Evolutionary conservation across 2,329 filamentous ascomycete species (phyloP).

Genomic region (Keithomyces neogunnii): DNA sequence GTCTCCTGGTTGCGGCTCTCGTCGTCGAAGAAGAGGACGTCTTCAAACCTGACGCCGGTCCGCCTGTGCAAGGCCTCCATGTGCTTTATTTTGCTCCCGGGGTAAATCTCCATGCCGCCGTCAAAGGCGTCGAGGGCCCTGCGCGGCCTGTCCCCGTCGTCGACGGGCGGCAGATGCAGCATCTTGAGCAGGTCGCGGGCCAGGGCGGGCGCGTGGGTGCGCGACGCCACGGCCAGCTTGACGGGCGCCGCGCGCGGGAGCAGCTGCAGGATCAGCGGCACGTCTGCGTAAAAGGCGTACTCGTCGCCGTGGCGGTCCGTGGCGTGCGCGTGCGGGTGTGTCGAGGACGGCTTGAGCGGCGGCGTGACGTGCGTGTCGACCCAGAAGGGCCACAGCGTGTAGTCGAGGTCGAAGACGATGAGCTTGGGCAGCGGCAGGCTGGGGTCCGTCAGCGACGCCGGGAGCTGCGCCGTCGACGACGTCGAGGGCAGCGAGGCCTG

Average conservation of each 20-base stretch:
- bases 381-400: conserved; percentile 99
- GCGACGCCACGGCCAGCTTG: conserved; percentile 65
- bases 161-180: conserved; percentile 46
- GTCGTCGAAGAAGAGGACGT: conserved; percentile 96
- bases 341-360: conserved; percentile 49
- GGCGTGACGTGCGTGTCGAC: conserved; percentile 83
- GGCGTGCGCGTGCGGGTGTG: conserved; percentile 32
- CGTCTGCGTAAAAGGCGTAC: conserved; percentile 63
- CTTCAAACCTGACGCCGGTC: conserved; percentile 63
- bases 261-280: conserved; percentile 54
- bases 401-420: conserved; percentile 92
- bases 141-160: conserved; percentile 24
- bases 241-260: conserved; percentile 29
- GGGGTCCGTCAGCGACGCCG: conserved; percentile 40
- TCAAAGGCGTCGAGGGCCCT: conserved; percentile 52
- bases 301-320: conserved; percentile 54
- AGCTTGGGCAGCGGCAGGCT: conserved; percentile 65
- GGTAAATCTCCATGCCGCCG: conserved; percentile 57
- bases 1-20: conserved; percentile 82
- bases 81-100: conserved; percentile 76
- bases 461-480: conserved; percentile 15
- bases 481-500: conserved; percentile 8
- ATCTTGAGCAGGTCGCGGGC: conserved; percentile 73
- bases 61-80: conserved; percentile 65
- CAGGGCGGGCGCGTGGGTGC: conserved; percentile 71